These are phyloP conservation scores for Drechslerella stenobrocha DNA, from an alignment of 2,329 filamentous ascomycete species.

Conservation along the genomic window DNA sequence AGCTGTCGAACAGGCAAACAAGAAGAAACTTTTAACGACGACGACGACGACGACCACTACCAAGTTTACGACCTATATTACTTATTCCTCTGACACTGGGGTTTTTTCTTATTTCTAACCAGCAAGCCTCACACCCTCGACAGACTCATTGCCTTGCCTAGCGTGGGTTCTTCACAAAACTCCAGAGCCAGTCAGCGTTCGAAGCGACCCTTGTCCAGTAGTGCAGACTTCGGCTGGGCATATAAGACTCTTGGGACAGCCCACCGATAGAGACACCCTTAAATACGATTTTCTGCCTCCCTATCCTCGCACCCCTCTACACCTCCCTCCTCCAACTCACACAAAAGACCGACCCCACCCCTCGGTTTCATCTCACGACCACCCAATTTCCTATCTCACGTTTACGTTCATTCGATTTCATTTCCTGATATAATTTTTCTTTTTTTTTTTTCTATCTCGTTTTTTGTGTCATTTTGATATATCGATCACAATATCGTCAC, in stretches of 20 bases:
- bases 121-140: slow-evolving; percentile 43
- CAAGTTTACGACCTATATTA: slow-evolving; percentile 40
- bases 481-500: slow-evolving; percentile 49
- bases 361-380: slow-evolving; percentile 61
- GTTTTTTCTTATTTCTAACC: slow-evolving; percentile 46
- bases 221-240: slow-evolving; percentile 43
- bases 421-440: slow-evolving; percentile 55
- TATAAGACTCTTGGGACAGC: slow-evolving; percentile 47
- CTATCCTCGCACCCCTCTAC: slow-evolving; percentile 63
- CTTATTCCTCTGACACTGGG: slow-evolving; percentile 44
- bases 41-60: not conserved
- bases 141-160: slow-evolving; percentile 39
- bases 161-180: slow-evolving; percentile 44
- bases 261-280: slow-evolving; percentile 55
- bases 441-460: slow-evolving; percentile 54
- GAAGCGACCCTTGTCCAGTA: slow-evolving; percentile 46
- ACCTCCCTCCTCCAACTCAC: slow-evolving; percentile 55
- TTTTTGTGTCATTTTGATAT: slow-evolving; percentile 45
- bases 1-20: slow-evolving; percentile 35
- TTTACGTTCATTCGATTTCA: slow-evolving; percentile 48
- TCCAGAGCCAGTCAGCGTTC: slow-evolving; percentile 41
- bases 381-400: slow-evolving; percentile 58
- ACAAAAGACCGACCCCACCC: slow-evolving; percentile 65
- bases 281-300: slow-evolving; percentile 58
- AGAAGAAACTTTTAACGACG: slow-evolving; percentile 46